phyloP scores from a whole-genome alignment of 2,329 filamentous ascomycete species.

The Aspergillus sp. region DNA sequence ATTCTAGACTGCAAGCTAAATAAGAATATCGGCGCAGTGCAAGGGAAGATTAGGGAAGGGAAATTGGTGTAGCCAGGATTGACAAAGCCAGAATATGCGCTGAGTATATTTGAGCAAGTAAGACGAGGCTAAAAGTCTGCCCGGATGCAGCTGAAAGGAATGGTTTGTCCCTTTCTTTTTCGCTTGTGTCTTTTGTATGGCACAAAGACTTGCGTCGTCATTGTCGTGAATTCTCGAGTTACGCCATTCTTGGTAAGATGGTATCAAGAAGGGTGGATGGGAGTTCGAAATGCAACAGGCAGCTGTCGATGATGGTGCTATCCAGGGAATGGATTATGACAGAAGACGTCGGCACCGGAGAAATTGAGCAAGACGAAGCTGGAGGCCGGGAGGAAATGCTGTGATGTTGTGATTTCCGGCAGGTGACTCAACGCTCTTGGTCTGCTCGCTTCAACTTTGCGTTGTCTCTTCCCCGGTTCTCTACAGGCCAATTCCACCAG shows the following conservation, averaged over 20 bases:
- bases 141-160: neutral
- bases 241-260: slow-evolving; percentile 22
- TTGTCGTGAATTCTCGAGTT: slow-evolving; percentile 17
- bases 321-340: slow-evolving; percentile 4
- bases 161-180: slow-evolving; percentile 16
- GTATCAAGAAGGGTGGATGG: slow-evolving; percentile 16
- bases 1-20: neutral
- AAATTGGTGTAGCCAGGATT: neutral
- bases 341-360: neutral
- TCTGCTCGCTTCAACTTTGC: neutral
- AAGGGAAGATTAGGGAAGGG: neutral
- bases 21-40: neutral
- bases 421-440: slow-evolving; percentile 8
- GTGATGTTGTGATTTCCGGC: neutral
- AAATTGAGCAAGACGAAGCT: neutral
- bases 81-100: slow-evolving; percentile 1
- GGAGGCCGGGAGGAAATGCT: neutral
- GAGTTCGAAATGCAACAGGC: slow-evolving; percentile 5
- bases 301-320: slow-evolving; percentile 7
- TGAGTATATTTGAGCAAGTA: slow-evolving; percentile 4
- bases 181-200: slow-evolving; percentile 15
- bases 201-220: slow-evolving; percentile 16
- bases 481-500: neutral
- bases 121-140: slow-evolving; percentile 1
- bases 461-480: neutral